Base-by-base conservation (phyloP, 139 green algal species). In the Ettlia oleoabundans region DNA sequence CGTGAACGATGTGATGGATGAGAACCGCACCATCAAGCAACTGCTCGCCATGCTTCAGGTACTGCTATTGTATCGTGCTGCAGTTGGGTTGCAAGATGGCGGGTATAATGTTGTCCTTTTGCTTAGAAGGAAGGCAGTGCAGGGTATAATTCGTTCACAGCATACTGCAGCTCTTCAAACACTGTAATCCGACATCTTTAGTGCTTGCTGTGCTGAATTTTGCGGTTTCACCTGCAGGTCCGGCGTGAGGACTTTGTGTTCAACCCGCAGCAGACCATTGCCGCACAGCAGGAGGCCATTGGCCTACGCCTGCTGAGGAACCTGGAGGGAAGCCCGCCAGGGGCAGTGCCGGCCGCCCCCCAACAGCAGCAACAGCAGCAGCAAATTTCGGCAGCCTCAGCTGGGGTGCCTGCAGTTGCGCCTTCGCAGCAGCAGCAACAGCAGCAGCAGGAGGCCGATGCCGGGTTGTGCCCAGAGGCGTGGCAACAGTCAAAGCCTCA, bases 11-110 rank as follows among this genome's bases (percentile, higher is more conserved):
- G 66, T 83, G 33, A 19, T 55, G 51, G 78, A 76, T 1, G 78
- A 83, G 66, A 83, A 83, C 66, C 52, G 38, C 47, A 69, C 63
- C 51, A 84, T 84, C 65, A 78, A 78, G 79, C 55, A 41, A 35
- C 79, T 79, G 67, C 52, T 79, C 51, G 67, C 52, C 3, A 55
- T 71, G 58, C 68, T 84, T n/a, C n/a, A n/a, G n/a, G n/a, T n/a
- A n/a, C n/a, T n/a, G n/a, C n/a, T n/a, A n/a, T n/a, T n/a, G n/a
- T n/a, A n/a, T n/a, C n/a, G n/a, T n/a, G n/a, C n/a, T n/a, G n/a
- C n/a, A n/a, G n/a, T n/a, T n/a, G n/a, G n/a, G n/a, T n/a, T n/a
- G n/a, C n/a, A n/a, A n/a, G n/a, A n/a, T n/a, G n/a, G n/a, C n/a
- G n/a, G n/a, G n/a, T n/a, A n/a, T n/a, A n/a, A n/a, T n/a, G n/a